Conservation (phyloP, 164 flowering plant genomes). For the Berberis vulgaris region DNA sequence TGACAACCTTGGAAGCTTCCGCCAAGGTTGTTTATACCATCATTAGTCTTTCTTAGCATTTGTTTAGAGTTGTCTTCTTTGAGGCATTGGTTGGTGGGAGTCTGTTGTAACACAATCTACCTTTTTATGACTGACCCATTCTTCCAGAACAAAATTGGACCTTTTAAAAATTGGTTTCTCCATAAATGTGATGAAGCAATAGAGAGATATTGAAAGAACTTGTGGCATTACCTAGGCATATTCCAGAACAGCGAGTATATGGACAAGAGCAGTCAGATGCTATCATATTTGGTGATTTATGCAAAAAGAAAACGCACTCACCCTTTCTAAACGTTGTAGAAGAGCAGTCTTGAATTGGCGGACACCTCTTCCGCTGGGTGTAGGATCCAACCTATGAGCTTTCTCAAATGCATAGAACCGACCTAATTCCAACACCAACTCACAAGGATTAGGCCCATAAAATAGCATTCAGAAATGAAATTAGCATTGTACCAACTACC, state of each 20-base stretch:
- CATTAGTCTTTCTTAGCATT: too few species aligned
- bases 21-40: too few species aligned
- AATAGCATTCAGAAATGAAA: background rate
- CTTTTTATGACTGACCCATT: too few species aligned
- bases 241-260: background rate
- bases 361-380: constrained; percentile 96
- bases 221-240: background rate
- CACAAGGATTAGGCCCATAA: background rate
- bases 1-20: too few species aligned
- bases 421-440: constrained; percentile 35
- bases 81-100: too few species aligned
- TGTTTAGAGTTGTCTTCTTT: too few species aligned
- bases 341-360: constrained; percentile 97
- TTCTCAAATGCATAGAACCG: constrained; percentile 99
- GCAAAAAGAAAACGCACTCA: constrained; percentile 15
- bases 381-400: constrained; percentile 93
- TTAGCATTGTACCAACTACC: background rate
- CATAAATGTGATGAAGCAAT: too few species aligned
- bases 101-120: too few species aligned
- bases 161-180: too few species aligned
- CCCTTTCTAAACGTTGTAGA: constrained; percentile 91
- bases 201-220: background rate
- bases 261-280: background rate
- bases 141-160: too few species aligned
- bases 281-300: background rate